Evolutionary conservation across 139 green algal genomes (phyloP).

Genomic region (Yamagishiella unicocca): DNA sequence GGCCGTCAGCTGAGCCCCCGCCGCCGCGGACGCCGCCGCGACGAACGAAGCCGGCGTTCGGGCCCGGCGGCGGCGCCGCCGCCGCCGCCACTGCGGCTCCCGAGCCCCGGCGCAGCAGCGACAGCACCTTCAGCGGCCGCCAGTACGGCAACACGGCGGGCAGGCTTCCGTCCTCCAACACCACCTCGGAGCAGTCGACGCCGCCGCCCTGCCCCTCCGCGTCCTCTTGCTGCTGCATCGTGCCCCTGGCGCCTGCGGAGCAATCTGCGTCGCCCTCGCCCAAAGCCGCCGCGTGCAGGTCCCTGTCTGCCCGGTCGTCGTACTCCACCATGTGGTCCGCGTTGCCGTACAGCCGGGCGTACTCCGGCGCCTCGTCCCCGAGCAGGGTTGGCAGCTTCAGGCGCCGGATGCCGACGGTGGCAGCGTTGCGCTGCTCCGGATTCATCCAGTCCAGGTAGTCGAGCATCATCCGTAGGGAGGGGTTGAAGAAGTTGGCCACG

Average conservation of each 20-base stretch:
- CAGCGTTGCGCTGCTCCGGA: neutral
- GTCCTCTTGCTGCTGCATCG: too few relatives aligned
- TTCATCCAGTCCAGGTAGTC: constrained; percentile 37
- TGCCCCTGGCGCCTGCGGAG: too few relatives aligned
- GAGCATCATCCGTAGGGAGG: constrained; percentile 28
- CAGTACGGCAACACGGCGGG: constrained; percentile 33
- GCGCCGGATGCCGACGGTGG: neutral
- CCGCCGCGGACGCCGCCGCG: neutral
- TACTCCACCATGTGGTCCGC: neutral
- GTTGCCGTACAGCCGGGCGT: neutral
- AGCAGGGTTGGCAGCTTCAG: neutral
- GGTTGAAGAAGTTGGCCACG: constrained; percentile 17
- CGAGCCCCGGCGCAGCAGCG: too few relatives aligned
- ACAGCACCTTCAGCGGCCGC: neutral
- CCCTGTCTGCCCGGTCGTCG: neutral
- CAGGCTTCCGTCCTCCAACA: too few relatives aligned
- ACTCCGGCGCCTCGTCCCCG: neutral
- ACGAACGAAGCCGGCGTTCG: neutral
- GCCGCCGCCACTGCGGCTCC: neutral
- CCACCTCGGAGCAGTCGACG: too few relatives aligned
- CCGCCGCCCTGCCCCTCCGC: too few relatives aligned
- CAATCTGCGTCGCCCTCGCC: too few relatives aligned
- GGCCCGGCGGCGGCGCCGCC: neutral
- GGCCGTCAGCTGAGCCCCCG: too few relatives aligned
- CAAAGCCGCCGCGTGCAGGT: neutral